These are phyloP conservation scores for Jimgerdemannia flammicorona DNA, from an alignment of 192 early-diverging fungal genomes.

Conservation along the genomic window DNA sequence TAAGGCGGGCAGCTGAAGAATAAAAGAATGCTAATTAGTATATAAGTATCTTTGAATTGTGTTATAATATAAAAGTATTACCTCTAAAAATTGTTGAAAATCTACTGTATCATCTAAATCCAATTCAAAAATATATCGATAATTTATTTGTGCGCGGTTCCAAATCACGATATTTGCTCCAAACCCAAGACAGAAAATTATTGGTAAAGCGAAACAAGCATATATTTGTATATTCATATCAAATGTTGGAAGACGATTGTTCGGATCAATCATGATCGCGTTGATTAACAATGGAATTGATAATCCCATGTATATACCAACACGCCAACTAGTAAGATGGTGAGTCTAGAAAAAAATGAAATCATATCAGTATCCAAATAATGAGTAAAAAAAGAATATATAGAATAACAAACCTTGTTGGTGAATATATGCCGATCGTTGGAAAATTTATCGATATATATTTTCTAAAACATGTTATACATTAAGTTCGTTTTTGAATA, in stretches of 20 bases:
- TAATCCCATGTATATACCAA: constrained; percentile 59
- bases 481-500: background rate
- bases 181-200: constrained; percentile 58
- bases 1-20: constrained; percentile 35
- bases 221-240: constrained; percentile 55
- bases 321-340: constrained; percentile 41
- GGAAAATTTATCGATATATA: constrained; percentile 63
- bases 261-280: constrained; percentile 33
- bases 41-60: too few relatives aligned
- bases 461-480: constrained; percentile 14
- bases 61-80: constrained; percentile 12
- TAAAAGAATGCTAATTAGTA: background rate
- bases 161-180: constrained; percentile 63
- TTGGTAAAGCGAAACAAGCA: constrained; percentile 54
- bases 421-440: constrained; percentile 44
- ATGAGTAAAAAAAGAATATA: too few relatives aligned
- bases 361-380: too few relatives aligned
- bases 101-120: constrained; percentile 67
- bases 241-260: constrained; percentile 7
- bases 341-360: constrained; percentile 14
- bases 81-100: constrained; percentile 69
- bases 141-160: constrained; percentile 66
- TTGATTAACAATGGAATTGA: constrained; percentile 45
- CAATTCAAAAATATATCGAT: constrained; percentile 80
- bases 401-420: background rate